Percentiles rank a stretch among this genome's conserved stretches.
Evolutionary conservation across 495 filamentous ascomycete species (phyloP).

Genomic region (Amphirosellinia nigrospora): DNA sequence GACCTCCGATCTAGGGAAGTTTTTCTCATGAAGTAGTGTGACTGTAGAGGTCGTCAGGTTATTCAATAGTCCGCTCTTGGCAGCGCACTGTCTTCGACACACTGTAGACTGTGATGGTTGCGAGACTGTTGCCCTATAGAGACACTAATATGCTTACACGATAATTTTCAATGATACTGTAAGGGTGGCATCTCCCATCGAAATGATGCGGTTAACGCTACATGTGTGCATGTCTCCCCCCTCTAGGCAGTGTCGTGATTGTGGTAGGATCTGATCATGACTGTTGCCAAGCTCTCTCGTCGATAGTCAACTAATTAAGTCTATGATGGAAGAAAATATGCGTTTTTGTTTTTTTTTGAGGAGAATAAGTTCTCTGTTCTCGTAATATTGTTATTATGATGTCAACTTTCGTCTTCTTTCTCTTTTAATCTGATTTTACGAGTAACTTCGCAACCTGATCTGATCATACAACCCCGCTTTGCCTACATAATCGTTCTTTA

Average conservation of each 20-base stretch:
- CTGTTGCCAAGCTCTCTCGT: not conserved
- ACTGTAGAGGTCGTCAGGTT: not conserved
- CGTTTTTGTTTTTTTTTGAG: not conserved
- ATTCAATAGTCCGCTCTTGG: constrained; percentile 17
- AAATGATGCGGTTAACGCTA: constrained; percentile 7
- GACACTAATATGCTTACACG: constrained; percentile 6
- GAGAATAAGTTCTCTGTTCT: not conserved
- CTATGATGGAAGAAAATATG: not conserved
- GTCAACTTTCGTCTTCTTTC: not conserved
- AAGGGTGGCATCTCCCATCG: constrained; percentile 13
- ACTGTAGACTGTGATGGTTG: not conserved
- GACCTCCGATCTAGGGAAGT: constrained; percentile 3
- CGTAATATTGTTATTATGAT: not conserved
- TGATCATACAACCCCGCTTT: not conserved
- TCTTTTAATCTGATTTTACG: not conserved
- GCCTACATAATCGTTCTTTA: constrained; percentile 2
- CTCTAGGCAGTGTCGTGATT: not conserved
- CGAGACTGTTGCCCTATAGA: not conserved
- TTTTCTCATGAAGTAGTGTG: not conserved
- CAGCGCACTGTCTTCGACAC: not conserved
- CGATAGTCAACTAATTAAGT: not conserved
- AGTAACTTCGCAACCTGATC: not conserved
- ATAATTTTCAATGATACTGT: constrained; percentile 14
- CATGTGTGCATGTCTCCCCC: not conserved
- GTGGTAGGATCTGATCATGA: constrained; percentile 4